Percentiles rank a stretch among this genome's conserved stretches.
phyloP scores from a whole-genome alignment of 1,139 yeast species.

The Candida sanyaensis region DNA sequence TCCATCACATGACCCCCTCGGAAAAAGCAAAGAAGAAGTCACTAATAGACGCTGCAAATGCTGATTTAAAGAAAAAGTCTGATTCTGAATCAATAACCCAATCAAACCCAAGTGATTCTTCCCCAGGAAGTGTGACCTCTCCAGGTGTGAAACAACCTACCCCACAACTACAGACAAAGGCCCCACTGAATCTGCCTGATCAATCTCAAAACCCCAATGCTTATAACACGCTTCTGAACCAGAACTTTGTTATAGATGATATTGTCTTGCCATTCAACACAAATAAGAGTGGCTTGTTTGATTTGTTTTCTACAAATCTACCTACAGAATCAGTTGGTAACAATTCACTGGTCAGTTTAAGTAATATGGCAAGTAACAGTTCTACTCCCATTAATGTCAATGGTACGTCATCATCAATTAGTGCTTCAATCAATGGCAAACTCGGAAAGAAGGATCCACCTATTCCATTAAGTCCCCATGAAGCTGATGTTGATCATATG shows the following conservation, averaged over 20 bases:
- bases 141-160: constrained; percentile 3
- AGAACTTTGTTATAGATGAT: constrained; percentile 36
- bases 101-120: constrained; percentile 9
- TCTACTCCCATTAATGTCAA: constrained; percentile 5
- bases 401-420: background rate
- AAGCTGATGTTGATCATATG: constrained; percentile 27
- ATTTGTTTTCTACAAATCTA: constrained; percentile 23
- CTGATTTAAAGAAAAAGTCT: constrained; percentile 16
- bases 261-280: constrained; percentile 33
- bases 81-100: constrained; percentile 5
- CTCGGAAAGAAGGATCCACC: background rate
- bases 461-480: constrained; percentile 12
- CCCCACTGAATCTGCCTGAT: constrained; percentile 2
- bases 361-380: constrained; percentile 5
- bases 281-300: constrained; percentile 28
- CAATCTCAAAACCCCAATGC: constrained; percentile 4
- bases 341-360: background rate
- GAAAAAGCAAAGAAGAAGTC: constrained; percentile 33
- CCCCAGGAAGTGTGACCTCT: constrained; percentile 11
- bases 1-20: constrained; percentile 18
- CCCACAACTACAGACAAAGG: constrained; percentile 6
- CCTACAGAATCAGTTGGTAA: constrained; percentile 6
- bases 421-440: background rate
- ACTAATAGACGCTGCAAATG: constrained; percentile 24
- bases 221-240: constrained; percentile 5